A percentile compares a stretch with the other conserved stretches of the same genome.
Evolutionary conservation across 1,284 basidiomycete species (phyloP).

Genomic region (Agaricales sp.): DNA sequence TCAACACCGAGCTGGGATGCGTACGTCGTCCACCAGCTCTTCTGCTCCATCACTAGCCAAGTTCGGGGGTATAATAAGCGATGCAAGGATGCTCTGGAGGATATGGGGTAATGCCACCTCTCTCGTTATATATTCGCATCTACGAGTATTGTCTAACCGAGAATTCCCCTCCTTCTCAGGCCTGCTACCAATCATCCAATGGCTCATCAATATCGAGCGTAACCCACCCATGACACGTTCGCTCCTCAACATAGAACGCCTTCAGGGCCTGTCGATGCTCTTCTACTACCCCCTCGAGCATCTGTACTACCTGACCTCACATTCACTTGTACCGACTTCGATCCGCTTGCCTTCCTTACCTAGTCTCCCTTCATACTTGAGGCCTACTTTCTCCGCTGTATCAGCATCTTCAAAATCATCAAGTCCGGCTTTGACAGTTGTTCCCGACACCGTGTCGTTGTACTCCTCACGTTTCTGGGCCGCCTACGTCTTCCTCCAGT

Average conservation of each 20-base stretch:
- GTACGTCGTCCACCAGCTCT: conserved; percentile 37
- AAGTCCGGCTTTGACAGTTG: conserved; percentile 24
- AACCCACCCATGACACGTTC: conserved; percentile 55
- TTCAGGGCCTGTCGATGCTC: conserved; percentile 81
- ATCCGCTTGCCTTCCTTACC: conserved; percentile 32
- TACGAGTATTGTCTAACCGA: background rate
- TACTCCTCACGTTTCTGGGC: conserved; percentile 78
- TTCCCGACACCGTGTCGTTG: conserved; percentile 37
- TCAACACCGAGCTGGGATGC: conserved; percentile 50
- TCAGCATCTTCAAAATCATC: conserved; percentile 26
- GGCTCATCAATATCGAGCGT: conserved; percentile 65
- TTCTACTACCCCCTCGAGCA: conserved; percentile 78
- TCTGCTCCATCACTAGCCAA: conserved; percentile 44
- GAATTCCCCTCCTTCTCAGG: conserved; percentile 31
- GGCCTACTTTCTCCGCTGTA: too few relatives aligned
- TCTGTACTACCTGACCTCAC: conserved; percentile 56
- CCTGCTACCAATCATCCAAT: conserved; percentile 66
- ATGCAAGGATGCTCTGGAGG: conserved; percentile 63
- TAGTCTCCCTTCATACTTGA: too few relatives aligned
- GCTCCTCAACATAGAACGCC: conserved; percentile 65
- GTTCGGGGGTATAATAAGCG: conserved; percentile 45
- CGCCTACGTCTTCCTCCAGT: conserved; percentile 62
- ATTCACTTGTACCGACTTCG: conserved; percentile 49
- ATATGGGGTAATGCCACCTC: conserved; percentile 56
- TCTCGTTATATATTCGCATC: background rate